A percentile compares a stretch with the other conserved stretches of the same genome.
Evolutionary conservation across 306 rosid genomes (phyloP).

Genomic region (Dryas octopetala): DNA sequence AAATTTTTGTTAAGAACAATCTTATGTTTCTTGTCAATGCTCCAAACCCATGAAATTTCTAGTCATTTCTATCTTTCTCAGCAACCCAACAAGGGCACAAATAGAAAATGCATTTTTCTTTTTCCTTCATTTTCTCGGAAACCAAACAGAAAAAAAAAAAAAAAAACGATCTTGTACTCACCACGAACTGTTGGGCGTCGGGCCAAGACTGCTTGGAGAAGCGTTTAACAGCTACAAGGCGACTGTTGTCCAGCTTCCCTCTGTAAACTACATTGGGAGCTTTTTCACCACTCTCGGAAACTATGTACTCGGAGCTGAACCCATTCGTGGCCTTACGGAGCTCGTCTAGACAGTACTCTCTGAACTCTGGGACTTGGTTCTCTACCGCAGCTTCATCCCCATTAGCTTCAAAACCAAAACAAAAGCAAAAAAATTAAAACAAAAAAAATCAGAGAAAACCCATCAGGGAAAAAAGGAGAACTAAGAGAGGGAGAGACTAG

Average conservation of each 20-base stretch:
- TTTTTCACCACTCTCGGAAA: constrained; percentile 80
- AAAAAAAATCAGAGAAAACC: neutral
- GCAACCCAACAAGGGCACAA: neutral
- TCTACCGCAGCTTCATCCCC: constrained; percentile 50
- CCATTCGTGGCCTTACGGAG: constrained; percentile 72
- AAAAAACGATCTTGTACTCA: constrained; percentile 27
- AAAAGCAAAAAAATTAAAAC: neutral
- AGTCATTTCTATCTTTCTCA: neutral
- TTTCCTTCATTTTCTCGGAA: constrained; percentile 17
- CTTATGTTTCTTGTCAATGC: no score
- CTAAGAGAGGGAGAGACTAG: neutral
- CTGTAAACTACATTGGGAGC: constrained; percentile 79
- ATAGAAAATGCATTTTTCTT: neutral
- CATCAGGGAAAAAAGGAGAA: neutral
- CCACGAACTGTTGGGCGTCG: constrained; percentile 77
- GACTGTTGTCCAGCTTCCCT: constrained; percentile 64
- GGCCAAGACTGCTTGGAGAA: constrained; percentile 85
- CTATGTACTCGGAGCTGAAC: constrained; percentile 58
- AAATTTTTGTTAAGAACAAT: no score
- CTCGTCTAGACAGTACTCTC: constrained; percentile 55
- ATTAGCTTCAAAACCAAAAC: constrained; percentile 26
- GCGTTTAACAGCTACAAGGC: constrained; percentile 68
- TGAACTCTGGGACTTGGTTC: constrained; percentile 50
- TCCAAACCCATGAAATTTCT: neutral
- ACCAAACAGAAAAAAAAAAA: neutral